phyloP scores from a whole-genome alignment of 75 land plant species.

The Cunninghamia lanceolata region DNA sequence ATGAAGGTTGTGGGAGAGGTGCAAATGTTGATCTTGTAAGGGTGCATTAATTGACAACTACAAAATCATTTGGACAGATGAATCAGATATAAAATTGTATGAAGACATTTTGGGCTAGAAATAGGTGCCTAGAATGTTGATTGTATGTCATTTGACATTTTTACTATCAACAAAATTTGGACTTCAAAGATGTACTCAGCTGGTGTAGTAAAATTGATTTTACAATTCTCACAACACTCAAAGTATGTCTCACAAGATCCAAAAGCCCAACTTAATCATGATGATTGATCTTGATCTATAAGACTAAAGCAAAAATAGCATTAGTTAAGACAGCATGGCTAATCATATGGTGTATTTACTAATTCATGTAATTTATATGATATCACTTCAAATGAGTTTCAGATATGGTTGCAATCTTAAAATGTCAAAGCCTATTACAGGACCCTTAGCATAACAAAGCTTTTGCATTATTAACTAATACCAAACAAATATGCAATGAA shows the following conservation, averaged over 20 bases:
- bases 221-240: neutral
- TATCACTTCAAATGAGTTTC: neutral
- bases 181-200: neutral
- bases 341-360: neutral
- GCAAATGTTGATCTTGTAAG: no score
- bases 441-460: neutral
- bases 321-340: neutral
- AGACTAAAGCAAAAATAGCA: neutral
- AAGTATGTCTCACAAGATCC: neutral
- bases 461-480: constrained; percentile 1
- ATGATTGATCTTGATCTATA: neutral
- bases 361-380: neutral
- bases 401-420: neutral
- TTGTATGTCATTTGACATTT: neutral
- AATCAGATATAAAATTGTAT: neutral
- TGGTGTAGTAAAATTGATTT: neutral
- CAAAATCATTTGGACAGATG: neutral
- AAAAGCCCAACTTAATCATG: neutral
- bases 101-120: neutral
- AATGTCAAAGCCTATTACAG: neutral
- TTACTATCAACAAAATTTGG: neutral
- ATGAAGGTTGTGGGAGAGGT: no score
- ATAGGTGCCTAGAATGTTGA: neutral
- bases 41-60: neutral
- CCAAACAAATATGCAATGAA: neutral